Evolutionary conservation across 2,329 filamentous ascomycete genomes (phyloP).

Genomic region (Pestalotiopsis sp.): DNA sequence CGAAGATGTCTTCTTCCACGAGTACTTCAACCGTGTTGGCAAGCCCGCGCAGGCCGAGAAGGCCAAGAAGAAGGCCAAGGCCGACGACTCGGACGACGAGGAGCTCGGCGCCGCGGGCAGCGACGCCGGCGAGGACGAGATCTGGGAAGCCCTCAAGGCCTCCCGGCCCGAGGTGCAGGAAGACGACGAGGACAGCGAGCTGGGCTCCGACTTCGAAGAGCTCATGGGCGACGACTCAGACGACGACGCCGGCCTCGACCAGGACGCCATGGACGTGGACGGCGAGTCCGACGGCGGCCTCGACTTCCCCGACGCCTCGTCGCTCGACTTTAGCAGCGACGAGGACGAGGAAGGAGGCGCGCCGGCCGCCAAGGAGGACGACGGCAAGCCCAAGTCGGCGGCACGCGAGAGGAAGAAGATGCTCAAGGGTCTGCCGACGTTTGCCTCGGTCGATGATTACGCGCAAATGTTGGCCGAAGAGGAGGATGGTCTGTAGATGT

Average conservation of each 20-base stretch:
- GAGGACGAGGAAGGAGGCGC: constrained; percentile 42
- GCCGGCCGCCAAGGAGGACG: constrained; percentile 40
- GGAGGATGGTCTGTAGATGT: constrained; percentile 47
- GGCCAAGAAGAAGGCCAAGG: constrained; percentile 55
- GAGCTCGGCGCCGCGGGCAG: constrained; percentile 46
- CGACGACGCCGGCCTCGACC: constrained; percentile 53
- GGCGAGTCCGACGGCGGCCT: constrained; percentile 43
- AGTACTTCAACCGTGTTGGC: constrained; percentile 82
- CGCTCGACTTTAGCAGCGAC: constrained; percentile 39
- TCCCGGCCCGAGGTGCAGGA: constrained; percentile 74
- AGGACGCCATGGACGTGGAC: constrained; percentile 41
- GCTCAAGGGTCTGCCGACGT: constrained; percentile 86
- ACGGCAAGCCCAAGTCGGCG: constrained; percentile 40
- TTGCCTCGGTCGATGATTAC: constrained; percentile 93
- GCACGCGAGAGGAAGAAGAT: constrained; percentile 73
- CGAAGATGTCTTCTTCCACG: constrained; percentile 97
- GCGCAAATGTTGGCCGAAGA: constrained; percentile 80
- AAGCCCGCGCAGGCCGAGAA: constrained; percentile 61
- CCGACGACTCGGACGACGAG: constrained; percentile 42
- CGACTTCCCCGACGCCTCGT: constrained; percentile 35
- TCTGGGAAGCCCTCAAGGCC: constrained; percentile 88
- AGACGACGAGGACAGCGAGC: constrained; percentile 57
- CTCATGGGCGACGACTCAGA: constrained; percentile 45
- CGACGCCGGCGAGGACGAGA: constrained; percentile 74
- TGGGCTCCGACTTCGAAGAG: constrained; percentile 46